Evolutionary conservation across 805 yeast species (phyloP), one percentile per base, ranked within the genome.

Genomic region (Lipomyces orientalis): DNA sequence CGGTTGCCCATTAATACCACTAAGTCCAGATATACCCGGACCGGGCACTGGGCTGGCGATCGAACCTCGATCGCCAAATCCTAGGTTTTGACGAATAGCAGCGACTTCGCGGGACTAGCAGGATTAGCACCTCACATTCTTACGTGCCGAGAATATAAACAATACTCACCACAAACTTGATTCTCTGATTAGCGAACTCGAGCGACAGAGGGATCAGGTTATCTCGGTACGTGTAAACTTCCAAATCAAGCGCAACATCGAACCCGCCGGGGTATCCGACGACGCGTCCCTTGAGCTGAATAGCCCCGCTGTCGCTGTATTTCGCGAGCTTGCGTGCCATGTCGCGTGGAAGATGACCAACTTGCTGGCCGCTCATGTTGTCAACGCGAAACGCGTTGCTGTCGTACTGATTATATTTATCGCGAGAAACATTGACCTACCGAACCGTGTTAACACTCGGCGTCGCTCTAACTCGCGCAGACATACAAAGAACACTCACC

Each of bases 341-440:
- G 14, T 37, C 39, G 46, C 61, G 61, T n/a, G 65, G 61, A n/a
- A 65, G 19, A 19, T 57, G 43, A 2, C 68, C 68, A 29, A 65
- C 33, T 16, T 58, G 63, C 16, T 8, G 39, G 25, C 19, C 37
- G 29, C 34, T 35, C 10, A 49, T 16, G 8, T 25, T 10, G 2
- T 46, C 62, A 37, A 64, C 63, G n/a, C 62, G 58, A 46, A 64
- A 33, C n/a, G 66, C 60, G 51, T 60, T 37, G 22, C 29, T 9
- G 55, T 64, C 64, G 37, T 35, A 46, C 22, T 12, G n/a, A 29
- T 60, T 64, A 16, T 25, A 25, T 10, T 25, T 31, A 7, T 64
- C 67, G 6, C 67, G 54, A 5, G 25, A 58, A 5, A 58, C 46
- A 14, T 19, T 29, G 35, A 61, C 64, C 64, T 61, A 31, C 16